Conservation (phyloP, 495 filamentous ascomycete species). For the Aspergillus campestris region DNA sequence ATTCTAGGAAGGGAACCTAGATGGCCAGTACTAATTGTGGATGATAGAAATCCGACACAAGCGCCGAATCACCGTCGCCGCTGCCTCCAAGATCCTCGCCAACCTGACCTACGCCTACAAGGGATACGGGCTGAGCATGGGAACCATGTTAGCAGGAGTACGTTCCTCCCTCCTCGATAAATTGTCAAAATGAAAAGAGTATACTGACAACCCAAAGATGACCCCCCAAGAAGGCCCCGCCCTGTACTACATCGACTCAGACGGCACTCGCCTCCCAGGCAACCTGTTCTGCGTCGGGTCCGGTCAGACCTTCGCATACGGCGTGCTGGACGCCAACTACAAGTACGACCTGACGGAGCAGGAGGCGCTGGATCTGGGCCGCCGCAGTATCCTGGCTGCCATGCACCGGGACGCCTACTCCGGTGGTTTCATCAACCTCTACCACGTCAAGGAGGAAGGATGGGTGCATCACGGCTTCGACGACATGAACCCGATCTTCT, state of each 20-base stretch:
- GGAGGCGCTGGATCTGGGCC: slow-evolving; percentile 83
- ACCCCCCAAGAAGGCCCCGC: slow-evolving; percentile 94
- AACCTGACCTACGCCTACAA: slow-evolving; percentile 98
- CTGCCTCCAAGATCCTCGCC: slow-evolving; percentile 95
- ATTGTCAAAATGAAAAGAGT: not conserved
- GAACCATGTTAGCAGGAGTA: slow-evolving; percentile 97
- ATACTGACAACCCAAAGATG: slow-evolving; percentile 18
- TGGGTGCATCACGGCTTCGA: slow-evolving; percentile 98
- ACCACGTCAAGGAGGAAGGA: slow-evolving; percentile 96
- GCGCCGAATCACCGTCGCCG: slow-evolving; percentile 93
- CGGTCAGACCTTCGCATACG: slow-evolving; percentile 97
- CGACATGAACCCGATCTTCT: slow-evolving; percentile 95
- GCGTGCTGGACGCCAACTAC: slow-evolving; percentile 94
- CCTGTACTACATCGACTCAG: slow-evolving; percentile 97
- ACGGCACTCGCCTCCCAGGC: slow-evolving; percentile 85
- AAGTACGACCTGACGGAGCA: slow-evolving; percentile 74
- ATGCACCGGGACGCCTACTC: slow-evolving; percentile 97
- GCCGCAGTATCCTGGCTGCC: slow-evolving; percentile 88
- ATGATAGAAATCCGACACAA: slow-evolving; percentile 82
- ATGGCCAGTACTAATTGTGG: slow-evolving; percentile 2
- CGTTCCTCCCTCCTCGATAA: slow-evolving; percentile 4
- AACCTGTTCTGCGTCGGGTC: slow-evolving; percentile 98
- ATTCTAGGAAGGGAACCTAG: not conserved
- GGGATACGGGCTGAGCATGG: slow-evolving; percentile 95
- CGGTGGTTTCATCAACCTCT: slow-evolving; percentile 96